Percentiles rank a stretch among this genome's conserved stretches.
Conservation (phyloP, 2,329 filamentous ascomycete species). For the Metarhizium brunneum region DNA sequence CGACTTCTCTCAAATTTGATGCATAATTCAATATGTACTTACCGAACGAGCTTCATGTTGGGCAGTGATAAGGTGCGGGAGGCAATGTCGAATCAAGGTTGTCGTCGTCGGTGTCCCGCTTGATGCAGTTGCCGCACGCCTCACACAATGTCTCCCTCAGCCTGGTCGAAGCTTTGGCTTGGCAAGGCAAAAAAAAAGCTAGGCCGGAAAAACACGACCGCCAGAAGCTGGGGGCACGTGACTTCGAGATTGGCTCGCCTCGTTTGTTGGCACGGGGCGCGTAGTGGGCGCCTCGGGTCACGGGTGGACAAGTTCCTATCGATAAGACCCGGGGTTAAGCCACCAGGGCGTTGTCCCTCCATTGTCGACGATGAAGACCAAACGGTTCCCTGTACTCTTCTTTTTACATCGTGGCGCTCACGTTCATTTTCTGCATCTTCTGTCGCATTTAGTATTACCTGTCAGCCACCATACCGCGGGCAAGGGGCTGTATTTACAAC, state of each 20-base stretch:
- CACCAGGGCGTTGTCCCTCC: not conserved
- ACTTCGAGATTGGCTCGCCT: not conserved
- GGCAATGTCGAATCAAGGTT: not conserved
- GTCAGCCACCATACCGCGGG: no score
- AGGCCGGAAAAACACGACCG: not conserved
- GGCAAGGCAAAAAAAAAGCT: not conserved
- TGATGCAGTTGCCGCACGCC: not conserved
- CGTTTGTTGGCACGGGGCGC: not conserved
- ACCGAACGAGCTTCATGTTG: conserved; percentile 97
- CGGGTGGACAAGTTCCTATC: not conserved
- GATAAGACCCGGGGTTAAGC: not conserved
- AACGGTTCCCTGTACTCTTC: not conserved
- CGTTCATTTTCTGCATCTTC: not conserved
- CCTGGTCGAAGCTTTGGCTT: not conserved
- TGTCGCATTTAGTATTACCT: no score
- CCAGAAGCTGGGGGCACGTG: not conserved
- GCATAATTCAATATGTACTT: conserved; percentile 26
- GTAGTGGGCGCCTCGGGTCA: not conserved
- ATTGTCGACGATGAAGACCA: not conserved
- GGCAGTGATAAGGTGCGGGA: conserved; percentile 11
- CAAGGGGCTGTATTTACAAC: no score
- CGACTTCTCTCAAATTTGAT: not conserved
- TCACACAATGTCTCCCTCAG: not conserved
- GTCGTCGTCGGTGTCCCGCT: not conserved
- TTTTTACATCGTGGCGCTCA: not conserved